Percentiles rank a stretch among this genome's conserved stretches.
Evolutionary conservation across 257 asterid species (phyloP).

Genomic region (Solanum ahanhuiri): DNA sequence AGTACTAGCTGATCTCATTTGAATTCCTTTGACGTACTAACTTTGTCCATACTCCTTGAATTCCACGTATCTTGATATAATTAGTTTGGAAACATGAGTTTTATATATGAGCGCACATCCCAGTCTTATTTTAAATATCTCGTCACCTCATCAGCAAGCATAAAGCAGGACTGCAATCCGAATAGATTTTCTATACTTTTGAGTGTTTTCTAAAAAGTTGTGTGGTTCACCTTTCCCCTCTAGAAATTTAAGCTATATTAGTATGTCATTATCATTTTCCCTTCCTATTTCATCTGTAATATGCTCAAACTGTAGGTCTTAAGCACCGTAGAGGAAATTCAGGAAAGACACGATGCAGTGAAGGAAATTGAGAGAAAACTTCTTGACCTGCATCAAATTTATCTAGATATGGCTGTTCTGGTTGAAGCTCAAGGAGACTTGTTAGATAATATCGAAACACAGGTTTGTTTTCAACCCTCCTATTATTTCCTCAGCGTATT

Average conservation of each 20-base stretch:
- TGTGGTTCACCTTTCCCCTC: neutral
- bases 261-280: neutral
- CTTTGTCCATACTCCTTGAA: too few relatives aligned
- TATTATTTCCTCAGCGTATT: neutral
- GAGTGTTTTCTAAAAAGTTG: neutral
- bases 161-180: neutral
- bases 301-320: constrained; percentile 31
- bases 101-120: neutral
- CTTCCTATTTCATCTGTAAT: neutral
- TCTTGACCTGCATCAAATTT: constrained; percentile 78
- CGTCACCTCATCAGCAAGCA: neutral
- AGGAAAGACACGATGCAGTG: constrained; percentile 83
- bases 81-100: neutral
- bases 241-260: neutral
- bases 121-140: neutral
- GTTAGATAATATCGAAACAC: constrained; percentile 80
- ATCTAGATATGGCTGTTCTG: constrained; percentile 81
- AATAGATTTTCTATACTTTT: neutral
- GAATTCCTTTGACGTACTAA: neutral
- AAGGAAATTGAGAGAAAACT: constrained; percentile 81
- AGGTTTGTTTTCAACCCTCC: constrained; percentile 29
- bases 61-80: neutral
- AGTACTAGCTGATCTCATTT: neutral
- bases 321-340: constrained; percentile 74
- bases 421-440: constrained; percentile 81